A percentile compares a stretch with the other conserved stretches of the same genome.
These are phyloP conservation scores for Talaromyces albobiverticillius DNA, from an alignment of 2,329 filamentous ascomycete species.

Conservation along the genomic window DNA sequence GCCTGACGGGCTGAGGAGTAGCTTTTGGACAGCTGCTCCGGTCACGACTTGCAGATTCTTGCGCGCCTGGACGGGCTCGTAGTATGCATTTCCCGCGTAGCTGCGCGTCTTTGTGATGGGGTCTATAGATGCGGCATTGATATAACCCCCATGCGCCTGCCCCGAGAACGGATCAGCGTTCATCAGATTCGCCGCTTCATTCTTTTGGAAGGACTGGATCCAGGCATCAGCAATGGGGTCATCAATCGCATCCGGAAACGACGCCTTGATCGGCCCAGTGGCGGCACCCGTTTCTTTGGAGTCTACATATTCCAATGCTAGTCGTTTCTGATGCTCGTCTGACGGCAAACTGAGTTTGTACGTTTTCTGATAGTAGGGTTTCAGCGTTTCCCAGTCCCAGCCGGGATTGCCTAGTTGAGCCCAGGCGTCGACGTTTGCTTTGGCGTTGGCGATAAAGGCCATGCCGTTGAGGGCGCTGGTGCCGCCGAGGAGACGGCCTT, in stretches of 20 bases:
- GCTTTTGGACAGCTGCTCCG: constrained; percentile 15
- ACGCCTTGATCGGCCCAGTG: constrained; percentile 17
- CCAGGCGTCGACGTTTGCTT: constrained; percentile 35
- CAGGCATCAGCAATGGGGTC: constrained; percentile 16
- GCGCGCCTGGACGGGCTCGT: constrained; percentile 9
- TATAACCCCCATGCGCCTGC: constrained; percentile 24
- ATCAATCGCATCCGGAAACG: constrained; percentile 9
- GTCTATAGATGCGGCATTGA: constrained; percentile 26
- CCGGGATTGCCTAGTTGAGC: constrained; percentile 36
- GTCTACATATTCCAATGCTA: constrained; percentile 10
- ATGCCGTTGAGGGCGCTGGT: constrained; percentile 34
- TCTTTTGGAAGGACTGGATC: constrained; percentile 17
- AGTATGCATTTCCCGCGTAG: constrained; percentile 18
- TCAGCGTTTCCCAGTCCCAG: constrained; percentile 34
- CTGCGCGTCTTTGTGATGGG: constrained; percentile 18
- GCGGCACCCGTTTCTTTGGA: constrained; percentile 8
- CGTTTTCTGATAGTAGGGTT: constrained; percentile 35
- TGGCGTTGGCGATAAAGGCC: constrained; percentile 21
- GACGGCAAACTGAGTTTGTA: constrained; percentile 29
- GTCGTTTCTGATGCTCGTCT: background rate
- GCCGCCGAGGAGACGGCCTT: constrained; percentile 20
- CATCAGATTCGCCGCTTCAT: constrained; percentile 9
- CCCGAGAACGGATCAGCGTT: constrained; percentile 13
- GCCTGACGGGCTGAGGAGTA: constrained; percentile 5
- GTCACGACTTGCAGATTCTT: constrained; percentile 20